Percentiles rank a stretch among this genome's conserved stretches.
Evolutionary conservation across 441 rosid genomes (phyloP).

Genomic region (Omphalea diandra): DNA sequence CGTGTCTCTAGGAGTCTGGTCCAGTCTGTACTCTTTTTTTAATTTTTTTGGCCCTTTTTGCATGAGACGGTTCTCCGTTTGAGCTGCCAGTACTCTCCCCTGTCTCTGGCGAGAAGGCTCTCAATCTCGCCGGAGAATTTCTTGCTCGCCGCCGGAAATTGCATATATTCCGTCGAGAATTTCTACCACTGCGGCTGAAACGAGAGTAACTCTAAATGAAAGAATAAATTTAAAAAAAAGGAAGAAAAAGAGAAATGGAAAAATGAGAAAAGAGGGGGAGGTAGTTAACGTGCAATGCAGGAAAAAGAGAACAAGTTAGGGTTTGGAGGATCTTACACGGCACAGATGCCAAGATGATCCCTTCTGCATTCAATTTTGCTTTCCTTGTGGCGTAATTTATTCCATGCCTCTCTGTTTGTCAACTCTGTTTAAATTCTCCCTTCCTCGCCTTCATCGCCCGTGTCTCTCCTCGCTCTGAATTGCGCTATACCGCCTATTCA

Average conservation of each 20-base stretch:
- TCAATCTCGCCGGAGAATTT: conserved; percentile 44
- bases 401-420: conserved; percentile 29
- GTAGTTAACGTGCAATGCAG: conserved; percentile 67
- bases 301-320: conserved; percentile 40
- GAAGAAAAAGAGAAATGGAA: neutral
- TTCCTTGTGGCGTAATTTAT: conserved; percentile 71
- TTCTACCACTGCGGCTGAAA: neutral
- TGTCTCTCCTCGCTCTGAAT: conserved; percentile 13
- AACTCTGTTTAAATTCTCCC: conserved; percentile 32
- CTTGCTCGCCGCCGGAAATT: conserved; percentile 20
- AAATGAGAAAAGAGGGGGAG: conserved; percentile 13
- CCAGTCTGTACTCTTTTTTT: conserved; percentile 13
- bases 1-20: conserved; percentile 31
- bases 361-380: conserved; percentile 45
- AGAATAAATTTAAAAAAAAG: neutral
- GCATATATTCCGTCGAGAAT: conserved; percentile 26
- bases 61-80: conserved; percentile 1
- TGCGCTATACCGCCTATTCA: neutral
- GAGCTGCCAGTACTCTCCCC: conserved; percentile 18
- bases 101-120: conserved; percentile 44
- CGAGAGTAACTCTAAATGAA: neutral
- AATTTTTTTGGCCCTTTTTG: conserved; percentile 3
- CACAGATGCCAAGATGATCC: conserved; percentile 49
- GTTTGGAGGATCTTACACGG: conserved; percentile 50
- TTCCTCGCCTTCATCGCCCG: conserved; percentile 21